A percentile compares a stretch with the other conserved stretches of the same genome.
phyloP scores from a whole-genome alignment of 108 stramenopile genomes.

The Nitzschia putrida region DNA sequence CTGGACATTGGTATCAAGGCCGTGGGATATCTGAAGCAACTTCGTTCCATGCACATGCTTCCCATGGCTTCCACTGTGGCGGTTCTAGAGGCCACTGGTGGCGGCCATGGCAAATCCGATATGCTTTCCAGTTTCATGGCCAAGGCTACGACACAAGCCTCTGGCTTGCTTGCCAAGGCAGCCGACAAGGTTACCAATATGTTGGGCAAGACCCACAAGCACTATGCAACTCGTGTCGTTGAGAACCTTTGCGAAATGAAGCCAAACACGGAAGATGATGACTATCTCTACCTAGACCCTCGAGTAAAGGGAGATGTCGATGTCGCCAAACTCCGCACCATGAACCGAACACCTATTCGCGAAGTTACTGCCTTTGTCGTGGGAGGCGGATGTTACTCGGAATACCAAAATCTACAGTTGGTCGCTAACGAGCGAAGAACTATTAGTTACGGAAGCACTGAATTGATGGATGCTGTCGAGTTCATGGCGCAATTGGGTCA shows the following conservation, averaged over 20 bases:
- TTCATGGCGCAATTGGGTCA: constrained; percentile 82
- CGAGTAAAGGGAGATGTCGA: constrained; percentile 89
- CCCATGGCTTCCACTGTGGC: constrained; percentile 63
- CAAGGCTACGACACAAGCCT: constrained; percentile 88
- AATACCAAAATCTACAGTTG: constrained; percentile 97
- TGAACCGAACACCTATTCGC: constrained; percentile 68
- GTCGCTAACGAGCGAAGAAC: constrained; percentile 75
- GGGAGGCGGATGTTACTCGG: constrained; percentile 95
- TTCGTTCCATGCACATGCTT: constrained; percentile 87
- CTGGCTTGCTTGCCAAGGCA: constrained; percentile 91
- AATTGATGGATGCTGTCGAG: constrained; percentile 80
- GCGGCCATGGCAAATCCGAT: constrained; percentile 5
- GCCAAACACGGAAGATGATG: constrained; percentile 92
- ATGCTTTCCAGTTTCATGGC: constrained; percentile 84
- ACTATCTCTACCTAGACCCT: constrained; percentile 93
- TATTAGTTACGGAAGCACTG: constrained; percentile 93
- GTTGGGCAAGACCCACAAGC: constrained; percentile 85
- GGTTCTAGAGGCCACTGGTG: constrained; percentile 51
- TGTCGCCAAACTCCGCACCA: constrained; percentile 60
- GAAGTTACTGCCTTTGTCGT: constrained; percentile 95
- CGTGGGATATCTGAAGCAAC: constrained; percentile 78
- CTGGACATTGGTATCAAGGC: constrained; percentile 69
- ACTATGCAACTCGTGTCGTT: constrained; percentile 88
- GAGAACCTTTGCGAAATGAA: constrained; percentile 91
- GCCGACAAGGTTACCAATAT: constrained; percentile 88